Percentiles rank a stretch among this genome's conserved stretches.
Evolutionary conservation across 352 stramenopile genomes (phyloP).

Genomic region (Pythium coloratum): DNA sequence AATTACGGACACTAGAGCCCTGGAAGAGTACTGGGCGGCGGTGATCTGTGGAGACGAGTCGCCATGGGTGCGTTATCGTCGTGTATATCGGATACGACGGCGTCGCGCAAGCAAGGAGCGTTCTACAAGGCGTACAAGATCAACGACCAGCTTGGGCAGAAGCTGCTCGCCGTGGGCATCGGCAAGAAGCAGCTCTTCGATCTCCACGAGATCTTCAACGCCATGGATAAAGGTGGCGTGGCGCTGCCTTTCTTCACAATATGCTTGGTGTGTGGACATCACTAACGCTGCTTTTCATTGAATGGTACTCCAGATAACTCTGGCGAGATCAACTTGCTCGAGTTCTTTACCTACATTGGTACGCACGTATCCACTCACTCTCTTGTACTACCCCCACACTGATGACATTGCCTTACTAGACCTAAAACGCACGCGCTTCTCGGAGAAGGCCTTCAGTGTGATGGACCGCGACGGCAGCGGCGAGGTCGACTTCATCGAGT

Average conservation of each 20-base stretch:
- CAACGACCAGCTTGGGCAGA: constrained; percentile 39
- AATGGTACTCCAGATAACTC: constrained; percentile 41
- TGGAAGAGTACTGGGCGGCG: background rate
- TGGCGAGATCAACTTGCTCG: constrained; percentile 59
- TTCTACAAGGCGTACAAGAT: constrained; percentile 41
- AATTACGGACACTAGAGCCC: background rate
- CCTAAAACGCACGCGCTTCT: constrained; percentile 56
- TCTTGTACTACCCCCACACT: background rate
- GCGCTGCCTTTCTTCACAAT: background rate
- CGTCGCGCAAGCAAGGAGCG: constrained; percentile 7
- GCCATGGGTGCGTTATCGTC: constrained; percentile 18
- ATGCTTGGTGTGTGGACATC: background rate
- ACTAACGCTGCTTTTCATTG: too few relatives aligned
- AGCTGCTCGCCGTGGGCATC: constrained; percentile 43
- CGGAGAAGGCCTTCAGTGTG: constrained; percentile 68
- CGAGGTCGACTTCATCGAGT: constrained; percentile 74
- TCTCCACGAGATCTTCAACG: constrained; percentile 54
- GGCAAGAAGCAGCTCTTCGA: constrained; percentile 48
- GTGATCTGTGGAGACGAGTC: background rate
- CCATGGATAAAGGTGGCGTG: constrained; percentile 47
- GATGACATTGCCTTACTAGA: constrained; percentile 28
- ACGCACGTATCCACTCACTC: background rate
- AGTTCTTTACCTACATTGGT: constrained; percentile 77
- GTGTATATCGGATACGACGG: background rate
- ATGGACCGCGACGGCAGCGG: constrained; percentile 71